Base-by-base conservation (phyloP, 2,329 filamentous ascomycete species). In the Trichoderma koningii region DNA sequence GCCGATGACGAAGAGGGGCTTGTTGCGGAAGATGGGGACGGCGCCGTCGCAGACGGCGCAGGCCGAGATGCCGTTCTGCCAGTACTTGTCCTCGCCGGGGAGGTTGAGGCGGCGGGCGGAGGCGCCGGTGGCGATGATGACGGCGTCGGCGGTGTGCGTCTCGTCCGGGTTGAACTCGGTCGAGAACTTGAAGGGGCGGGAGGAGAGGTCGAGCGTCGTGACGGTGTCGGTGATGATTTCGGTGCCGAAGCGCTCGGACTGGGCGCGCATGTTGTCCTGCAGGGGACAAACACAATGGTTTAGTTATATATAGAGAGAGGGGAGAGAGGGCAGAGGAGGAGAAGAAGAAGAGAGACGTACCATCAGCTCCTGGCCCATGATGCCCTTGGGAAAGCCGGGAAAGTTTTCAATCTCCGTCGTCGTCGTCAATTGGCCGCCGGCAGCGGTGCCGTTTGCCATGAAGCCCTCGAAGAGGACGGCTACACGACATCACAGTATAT, bases 331-430 rank as follows among this genome's bases (percentile, higher is more conserved):
- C 28, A 21, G 15, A n/a, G 15, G 7, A 12, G 19, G 17, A 28
- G 38, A 10, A 21, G 41, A 10, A 21, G 41, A 28, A 56, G 26
- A 42, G 51, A 19, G 30, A 41, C 82, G 63, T 70, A 87, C 85
- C 95, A 99, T 99, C 70, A 99, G 83, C 74, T 92, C 89, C 64
- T 85, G 80, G 70, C 95, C 95, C 79, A 92, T 90, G 76, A 99
- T 93, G 69, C 89, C 91, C 72, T 91, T 86, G 73, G 91, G 90
- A 82, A 98, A 99, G 55, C 95, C 95, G 28, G 95, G 95, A 80
- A 90, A 99, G 85, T 99, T 99, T 83, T 99, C 95, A 66, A 99
- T 88, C 71, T 99, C 96, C 73, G 96, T 98, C 63, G 95, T 99
- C 28, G 96, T 99, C 63, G 96, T 99, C 71, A 99, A 85, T 84